A percentile compares a stretch with the other conserved stretches of the same genome.
Evolutionary conservation across 192 early-diverging fungal species (phyloP).

Genomic region (Backusella luteola): DNA sequence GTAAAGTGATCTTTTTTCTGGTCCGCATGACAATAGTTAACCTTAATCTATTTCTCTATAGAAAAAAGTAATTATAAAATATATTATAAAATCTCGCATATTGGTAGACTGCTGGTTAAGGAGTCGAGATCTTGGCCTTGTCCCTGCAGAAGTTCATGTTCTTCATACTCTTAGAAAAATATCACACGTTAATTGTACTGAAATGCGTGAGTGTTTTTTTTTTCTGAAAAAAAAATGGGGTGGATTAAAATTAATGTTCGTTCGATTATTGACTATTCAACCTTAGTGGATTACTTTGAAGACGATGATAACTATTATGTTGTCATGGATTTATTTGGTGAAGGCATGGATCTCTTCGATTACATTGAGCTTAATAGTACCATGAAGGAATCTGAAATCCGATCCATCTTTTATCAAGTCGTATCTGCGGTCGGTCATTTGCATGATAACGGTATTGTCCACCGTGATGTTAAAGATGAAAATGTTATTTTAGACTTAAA

Average conservation of each 20-base stretch:
- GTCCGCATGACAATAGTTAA: not conserved
- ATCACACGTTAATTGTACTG: slow-evolving; percentile 49
- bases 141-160: slow-evolving; percentile 75
- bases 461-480: slow-evolving; percentile 85
- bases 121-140: slow-evolving; percentile 51
- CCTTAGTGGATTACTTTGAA: slow-evolving; percentile 63
- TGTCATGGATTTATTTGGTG: slow-evolving; percentile 55
- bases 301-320: slow-evolving; percentile 65
- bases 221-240: not conserved
- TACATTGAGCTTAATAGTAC: slow-evolving; percentile 39
- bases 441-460: slow-evolving; percentile 60
- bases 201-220: slow-evolving; percentile 35
- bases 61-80: slow-evolving; percentile 60
- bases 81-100: slow-evolving; percentile 61
- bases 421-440: slow-evolving; percentile 38
- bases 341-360: slow-evolving; percentile 46
- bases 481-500: slow-evolving; percentile 69
- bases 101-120: slow-evolving; percentile 61
- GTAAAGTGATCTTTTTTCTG: slow-evolving; percentile 25
- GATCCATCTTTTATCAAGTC: slow-evolving; percentile 38
- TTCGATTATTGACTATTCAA: not conserved
- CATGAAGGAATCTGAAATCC: slow-evolving; percentile 31
- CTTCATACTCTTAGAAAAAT: slow-evolving; percentile 53
- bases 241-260: not conserved
- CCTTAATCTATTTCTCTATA: slow-evolving; percentile 5